These are phyloP conservation scores for Fraxinus excelsior DNA, from an alignment of 257 asterid species.

Conservation along the genomic window DNA sequence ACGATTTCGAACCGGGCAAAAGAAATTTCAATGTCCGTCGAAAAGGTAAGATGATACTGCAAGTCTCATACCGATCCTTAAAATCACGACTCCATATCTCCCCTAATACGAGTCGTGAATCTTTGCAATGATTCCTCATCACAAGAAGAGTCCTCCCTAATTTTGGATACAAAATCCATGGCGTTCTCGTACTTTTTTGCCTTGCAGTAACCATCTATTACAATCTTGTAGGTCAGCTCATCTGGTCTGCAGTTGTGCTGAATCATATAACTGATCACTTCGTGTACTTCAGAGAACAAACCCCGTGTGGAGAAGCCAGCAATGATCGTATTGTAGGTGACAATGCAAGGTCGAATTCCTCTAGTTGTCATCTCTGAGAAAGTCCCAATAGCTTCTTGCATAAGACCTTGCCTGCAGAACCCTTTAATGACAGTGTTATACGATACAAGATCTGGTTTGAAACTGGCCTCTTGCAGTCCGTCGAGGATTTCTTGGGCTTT, in stretches of 20 bases:
- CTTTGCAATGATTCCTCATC: conserved; percentile 60
- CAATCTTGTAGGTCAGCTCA: conserved; percentile 75
- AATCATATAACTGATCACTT: conserved; percentile 75
- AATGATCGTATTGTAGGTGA: conserved; percentile 76
- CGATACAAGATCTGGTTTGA: conserved; percentile 89
- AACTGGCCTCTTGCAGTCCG: conserved; percentile 51
- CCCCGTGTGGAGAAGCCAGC: conserved; percentile 84
- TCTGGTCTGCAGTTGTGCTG: conserved; percentile 77
- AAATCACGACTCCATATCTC: conserved; percentile 61
- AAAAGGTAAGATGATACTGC: background rate
- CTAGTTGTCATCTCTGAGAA: conserved; percentile 73
- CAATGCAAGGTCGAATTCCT: conserved; percentile 83
- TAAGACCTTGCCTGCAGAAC: conserved; percentile 91
- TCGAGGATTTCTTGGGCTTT: conserved; percentile 81
- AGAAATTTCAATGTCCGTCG: background rate
- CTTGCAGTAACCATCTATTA: conserved; percentile 84
- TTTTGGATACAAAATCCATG: conserved; percentile 62
- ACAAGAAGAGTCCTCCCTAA: conserved; percentile 48
- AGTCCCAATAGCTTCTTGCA: conserved; percentile 77
- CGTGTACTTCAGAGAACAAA: conserved; percentile 66
- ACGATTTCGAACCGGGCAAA: background rate
- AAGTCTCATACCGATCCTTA: background rate
- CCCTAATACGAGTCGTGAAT: conserved; percentile 61
- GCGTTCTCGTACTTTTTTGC: conserved; percentile 67
- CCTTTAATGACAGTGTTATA: conserved; percentile 92